A percentile compares a stretch with the other conserved stretches of the same genome.
phyloP scores from a whole-genome alignment of 2,329 filamentous ascomycete genomes.

The Fusarium sp. region DNA sequence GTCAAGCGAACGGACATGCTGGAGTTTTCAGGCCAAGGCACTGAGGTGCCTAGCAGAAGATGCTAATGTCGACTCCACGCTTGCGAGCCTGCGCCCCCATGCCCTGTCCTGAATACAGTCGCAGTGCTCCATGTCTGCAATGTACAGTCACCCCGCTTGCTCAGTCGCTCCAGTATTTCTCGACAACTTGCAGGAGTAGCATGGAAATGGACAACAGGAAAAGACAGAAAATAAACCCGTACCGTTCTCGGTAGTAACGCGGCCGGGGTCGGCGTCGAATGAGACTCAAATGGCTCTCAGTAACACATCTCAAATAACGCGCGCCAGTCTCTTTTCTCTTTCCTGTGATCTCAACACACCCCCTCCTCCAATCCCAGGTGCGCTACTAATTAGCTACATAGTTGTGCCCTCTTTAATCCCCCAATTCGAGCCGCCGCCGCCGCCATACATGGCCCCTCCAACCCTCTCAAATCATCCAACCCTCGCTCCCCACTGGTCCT shows the following conservation, averaged over 20 bases:
- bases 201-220: slow-evolving; percentile 27
- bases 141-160: slow-evolving; percentile 24
- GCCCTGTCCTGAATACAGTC: slow-evolving; percentile 26
- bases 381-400: slow-evolving; percentile 38
- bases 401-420: slow-evolving; percentile 39
- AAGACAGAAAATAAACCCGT: slow-evolving; percentile 25
- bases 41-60: slow-evolving; percentile 9
- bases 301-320: slow-evolving; percentile 35
- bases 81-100: slow-evolving; percentile 29
- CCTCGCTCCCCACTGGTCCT: slow-evolving; percentile 43
- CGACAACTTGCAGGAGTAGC: slow-evolving; percentile 28
- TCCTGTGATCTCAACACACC: slow-evolving; percentile 33
- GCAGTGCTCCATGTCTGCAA: slow-evolving; percentile 7
- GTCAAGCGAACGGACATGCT: slow-evolving; percentile 30
- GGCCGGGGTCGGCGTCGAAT: slow-evolving; percentile 41
- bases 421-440: slow-evolving; percentile 45
- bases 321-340: slow-evolving; percentile 37
- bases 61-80: slow-evolving; percentile 27
- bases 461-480: slow-evolving; percentile 41
- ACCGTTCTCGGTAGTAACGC: slow-evolving; percentile 32
- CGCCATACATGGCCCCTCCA: slow-evolving; percentile 41
- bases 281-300: slow-evolving; percentile 34
- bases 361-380: slow-evolving; percentile 37
- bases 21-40: slow-evolving; percentile 25
- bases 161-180: slow-evolving; percentile 27